phyloP scores from a whole-genome alignment of 169 alveolate species.

The Plasmodium chabaudi region DNA sequence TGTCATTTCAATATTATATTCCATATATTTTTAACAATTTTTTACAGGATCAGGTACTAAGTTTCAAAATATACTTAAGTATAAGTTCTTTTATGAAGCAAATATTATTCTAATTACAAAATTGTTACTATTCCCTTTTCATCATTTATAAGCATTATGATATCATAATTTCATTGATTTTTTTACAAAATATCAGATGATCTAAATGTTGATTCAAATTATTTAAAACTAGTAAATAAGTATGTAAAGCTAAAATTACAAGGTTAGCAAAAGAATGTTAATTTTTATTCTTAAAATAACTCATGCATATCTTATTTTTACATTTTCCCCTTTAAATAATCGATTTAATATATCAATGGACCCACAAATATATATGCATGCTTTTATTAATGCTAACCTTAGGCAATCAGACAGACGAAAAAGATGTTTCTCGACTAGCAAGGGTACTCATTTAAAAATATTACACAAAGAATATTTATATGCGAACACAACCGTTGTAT shows the following conservation, averaged over 20 bases:
- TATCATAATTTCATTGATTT: neutral
- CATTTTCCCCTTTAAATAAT: too few species aligned
- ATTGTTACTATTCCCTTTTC: too few species aligned
- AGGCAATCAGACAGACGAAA: conserved; percentile 72
- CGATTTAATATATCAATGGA: neutral
- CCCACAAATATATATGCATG: neutral
- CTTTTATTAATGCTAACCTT: neutral
- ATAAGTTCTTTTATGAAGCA: neutral
- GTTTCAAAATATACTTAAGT: neutral
- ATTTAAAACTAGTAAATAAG: conserved; percentile 55
- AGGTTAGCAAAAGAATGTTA: conserved; percentile 14
- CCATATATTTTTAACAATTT: neutral
- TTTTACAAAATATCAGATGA: conserved; percentile 36
- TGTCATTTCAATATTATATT: neutral
- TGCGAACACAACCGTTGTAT: neutral
- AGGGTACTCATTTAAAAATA: conserved; percentile 24
- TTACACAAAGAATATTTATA: neutral
- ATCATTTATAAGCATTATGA: too few species aligned
- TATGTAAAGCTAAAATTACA: conserved; percentile 47
- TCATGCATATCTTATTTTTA: too few species aligned
- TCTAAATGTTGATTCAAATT: conserved; percentile 37
- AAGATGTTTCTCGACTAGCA: conserved; percentile 65
- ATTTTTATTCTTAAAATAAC: neutral
- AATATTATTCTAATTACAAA: conserved; percentile 4
- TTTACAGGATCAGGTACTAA: neutral